Evolutionary conservation across 1,284 basidiomycete genomes (phyloP).

Genomic region (Inonotus obliquus): DNA sequence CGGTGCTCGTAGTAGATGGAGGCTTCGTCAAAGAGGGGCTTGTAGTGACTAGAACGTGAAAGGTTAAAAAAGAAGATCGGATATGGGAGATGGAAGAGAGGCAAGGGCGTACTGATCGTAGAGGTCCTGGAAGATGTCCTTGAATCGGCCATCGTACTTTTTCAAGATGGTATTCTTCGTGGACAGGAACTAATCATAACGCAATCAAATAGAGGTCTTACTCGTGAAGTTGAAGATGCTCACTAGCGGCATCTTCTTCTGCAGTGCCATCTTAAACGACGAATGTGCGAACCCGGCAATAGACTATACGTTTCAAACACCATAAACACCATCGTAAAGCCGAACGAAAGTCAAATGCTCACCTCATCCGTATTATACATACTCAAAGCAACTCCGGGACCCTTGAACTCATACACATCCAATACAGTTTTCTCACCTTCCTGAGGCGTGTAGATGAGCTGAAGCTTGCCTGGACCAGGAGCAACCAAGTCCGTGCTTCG

Average conservation of each 20-base stretch:
- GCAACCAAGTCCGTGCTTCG: conserved; percentile 87
- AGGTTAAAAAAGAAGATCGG: background rate
- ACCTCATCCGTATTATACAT: conserved; percentile 97
- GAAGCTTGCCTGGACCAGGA: conserved; percentile 85
- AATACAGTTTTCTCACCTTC: conserved; percentile 65
- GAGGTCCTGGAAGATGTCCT: conserved; percentile 97
- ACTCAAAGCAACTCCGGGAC: conserved; percentile 81
- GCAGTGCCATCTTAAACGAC: conserved; percentile 97
- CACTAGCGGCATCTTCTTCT: conserved; percentile 90
- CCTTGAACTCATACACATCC: conserved; percentile 89
- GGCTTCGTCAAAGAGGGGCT: conserved; percentile 72
- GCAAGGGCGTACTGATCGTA: conserved; percentile 58
- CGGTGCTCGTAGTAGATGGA: conserved; percentile 98
- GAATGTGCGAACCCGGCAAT: conserved; percentile 95
- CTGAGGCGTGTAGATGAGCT: conserved; percentile 80
- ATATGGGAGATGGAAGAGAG: background rate
- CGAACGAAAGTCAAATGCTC: conserved; percentile 16
- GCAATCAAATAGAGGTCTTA: too few relatives aligned
- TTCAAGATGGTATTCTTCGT: conserved; percentile 98
- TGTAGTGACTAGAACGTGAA: conserved; percentile 59
- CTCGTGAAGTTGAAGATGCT: conserved; percentile 25
- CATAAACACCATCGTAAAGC: background rate
- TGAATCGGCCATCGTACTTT: conserved; percentile 96
- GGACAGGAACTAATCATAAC: conserved; percentile 82
- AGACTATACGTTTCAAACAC: conserved; percentile 43